Base-by-base conservation (phyloP, 768 basidiomycete species). In the Termitomyces sp. region DNA sequence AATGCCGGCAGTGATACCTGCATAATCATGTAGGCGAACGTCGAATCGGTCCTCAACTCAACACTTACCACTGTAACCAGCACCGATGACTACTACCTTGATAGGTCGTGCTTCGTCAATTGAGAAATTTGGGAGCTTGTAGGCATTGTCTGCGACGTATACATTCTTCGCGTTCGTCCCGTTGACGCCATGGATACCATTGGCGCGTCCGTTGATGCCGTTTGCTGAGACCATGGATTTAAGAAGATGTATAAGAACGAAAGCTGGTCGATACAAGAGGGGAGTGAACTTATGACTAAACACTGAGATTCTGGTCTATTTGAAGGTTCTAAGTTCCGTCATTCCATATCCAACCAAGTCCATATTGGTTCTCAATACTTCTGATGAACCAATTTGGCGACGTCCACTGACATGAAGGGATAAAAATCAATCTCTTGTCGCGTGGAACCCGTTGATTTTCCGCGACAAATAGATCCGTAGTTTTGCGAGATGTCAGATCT, bases 1-100 rank as follows among this genome's bases (percentile, higher is more conserved):
- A 54, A 86, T 82, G 2, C 78, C 84, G 36, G 84, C 81, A 7
- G 78, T 74, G 60, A 86, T 81, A 3, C 77, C 77, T 77, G 45
- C 4, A 58, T 36, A 13, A 54, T 30, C 10, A 10, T 14, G 26
- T n/a, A 1, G 33, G 41, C 22, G 18, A 28, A 51, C 20, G 13
- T 47, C 11, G 16, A 1, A 18, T 10, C 3, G 3, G 33, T 13
- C 26, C n/a, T 41, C 8, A 33, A 41, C 14, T 22, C 20, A 3
- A 51, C 35, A 61, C 71, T 26, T 61, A 76, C 84, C 84, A 47
- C 80, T 80, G 66, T 77, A 85, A 2, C 85, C 83, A 10, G 83
- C 81, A 35, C 85, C 84, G 35, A 86, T 80, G 28, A 76, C 70
- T 5, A 80, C 75, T 28, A 85, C 81, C 61, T 75, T 80, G 54